Base-by-base conservation (phyloP, 768 basidiomycete species). In the Chalciporus chontae region DNA sequence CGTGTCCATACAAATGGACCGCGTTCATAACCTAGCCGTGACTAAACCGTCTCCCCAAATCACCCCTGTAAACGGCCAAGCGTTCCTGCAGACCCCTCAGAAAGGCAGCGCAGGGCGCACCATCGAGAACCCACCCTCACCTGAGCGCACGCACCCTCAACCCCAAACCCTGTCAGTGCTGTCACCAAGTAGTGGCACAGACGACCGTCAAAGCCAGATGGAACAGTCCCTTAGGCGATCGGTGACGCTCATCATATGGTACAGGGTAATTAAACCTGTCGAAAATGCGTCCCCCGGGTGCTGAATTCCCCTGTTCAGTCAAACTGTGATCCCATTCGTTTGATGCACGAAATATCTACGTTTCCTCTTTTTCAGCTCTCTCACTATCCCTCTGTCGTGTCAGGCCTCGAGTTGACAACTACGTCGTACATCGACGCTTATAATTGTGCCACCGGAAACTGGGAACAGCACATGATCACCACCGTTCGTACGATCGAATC, bases 221-320 rank as follows among this genome's bases (percentile, higher is more conserved):
- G 67, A 69, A 47, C 70, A 71, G 19, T 65, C 74, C 9, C 63
- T 73, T 43, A 75, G 69, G 50, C 76, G 81, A 29, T 79, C 83
- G 5, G 75, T 84, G 8, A 85, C 81, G 2, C 74, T 86, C 51
- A 75, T 86, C 45, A 77, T 85, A 51, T 86, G 84, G 84, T 84
- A 84, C 69, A 80, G 83, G 70, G 80, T 82, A 52, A 55, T 65
- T 52, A 32, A 2, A 1, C 8, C n/a, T 41, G 11, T 27, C 29
- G 32, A 24, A 46, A 21, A 4, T 44, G 8, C 39, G 40, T 43
- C 42, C 27, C 21, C 47, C 10, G 5, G 3, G 36, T 26, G 27
- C 40, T 55, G 46, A 63, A 52, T 24, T 4, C 14, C 5, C 19
- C 45, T 29, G n/a, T 38, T 23, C 61, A 82, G 81, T 70, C 76